Conservation (phyloP, 768 basidiomycete genomes). For the Trametes gibbosa region DNA sequence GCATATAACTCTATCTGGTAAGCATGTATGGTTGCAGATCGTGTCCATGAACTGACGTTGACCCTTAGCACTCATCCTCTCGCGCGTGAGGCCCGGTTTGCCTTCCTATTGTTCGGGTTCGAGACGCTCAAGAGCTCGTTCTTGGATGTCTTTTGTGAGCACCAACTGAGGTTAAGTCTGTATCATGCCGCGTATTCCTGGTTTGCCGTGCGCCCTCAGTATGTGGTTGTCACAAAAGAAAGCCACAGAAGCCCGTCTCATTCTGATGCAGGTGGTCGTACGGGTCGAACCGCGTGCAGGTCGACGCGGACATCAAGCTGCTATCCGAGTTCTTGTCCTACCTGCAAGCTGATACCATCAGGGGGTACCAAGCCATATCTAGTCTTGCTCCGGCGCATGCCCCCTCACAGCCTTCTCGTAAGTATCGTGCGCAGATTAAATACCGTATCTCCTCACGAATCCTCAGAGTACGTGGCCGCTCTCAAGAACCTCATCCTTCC, state of each 20-base stretch:
- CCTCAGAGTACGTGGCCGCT: constrained; percentile 52
- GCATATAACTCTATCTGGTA: constrained; percentile 77
- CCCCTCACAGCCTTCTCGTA: constrained; percentile 27
- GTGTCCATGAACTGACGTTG: background rate
- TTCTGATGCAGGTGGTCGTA: constrained; percentile 79
- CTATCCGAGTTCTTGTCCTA: constrained; percentile 80
- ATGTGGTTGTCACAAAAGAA: constrained; percentile 28
- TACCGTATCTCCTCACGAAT: no score
- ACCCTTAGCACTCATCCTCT: constrained; percentile 79
- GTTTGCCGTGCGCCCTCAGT: constrained; percentile 96
- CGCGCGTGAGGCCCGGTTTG: constrained; percentile 86
- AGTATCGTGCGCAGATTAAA: background rate
- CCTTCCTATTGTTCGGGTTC: constrained; percentile 90
- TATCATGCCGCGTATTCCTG: constrained; percentile 84
- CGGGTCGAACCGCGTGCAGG: constrained; percentile 89
- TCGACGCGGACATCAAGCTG: constrained; percentile 85
- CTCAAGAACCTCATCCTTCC: constrained; percentile 72
- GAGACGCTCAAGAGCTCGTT: constrained; percentile 87
- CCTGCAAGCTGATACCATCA: constrained; percentile 69
- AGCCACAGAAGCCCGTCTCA: background rate
- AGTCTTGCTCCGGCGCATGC: constrained; percentile 57
- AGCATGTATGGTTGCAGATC: background rate
- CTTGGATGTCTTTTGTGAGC: constrained; percentile 81
- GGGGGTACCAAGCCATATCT: constrained; percentile 55
- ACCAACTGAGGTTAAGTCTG: constrained; percentile 66